Evolutionary conservation across 495 filamentous ascomycete species (phyloP), one percentile per base, ranked within the genome.

Genomic region (Friedmanniomyces simplex): DNA sequence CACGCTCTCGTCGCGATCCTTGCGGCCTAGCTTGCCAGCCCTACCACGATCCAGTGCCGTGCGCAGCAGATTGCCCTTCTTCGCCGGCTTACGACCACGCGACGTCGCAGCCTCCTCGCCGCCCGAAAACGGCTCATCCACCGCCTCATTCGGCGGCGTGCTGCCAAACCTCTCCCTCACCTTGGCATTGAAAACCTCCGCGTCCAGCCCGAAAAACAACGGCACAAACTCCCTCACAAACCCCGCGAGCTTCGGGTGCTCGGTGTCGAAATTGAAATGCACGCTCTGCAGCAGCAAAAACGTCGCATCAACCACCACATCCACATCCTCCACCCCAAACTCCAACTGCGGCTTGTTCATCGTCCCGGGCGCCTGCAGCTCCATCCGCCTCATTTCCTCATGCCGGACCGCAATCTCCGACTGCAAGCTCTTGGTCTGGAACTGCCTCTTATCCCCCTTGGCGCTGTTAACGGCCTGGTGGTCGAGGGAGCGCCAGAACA

Each of bases 401-500:
- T 88, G 85, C 68, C 87, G 94, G 39, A 83, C 85, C 64, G 88
- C 85, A 63, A 96, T 88, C 52, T 91, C 82, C 54, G 86, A 85
- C 49, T 88, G 82, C 5, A 97, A 79, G 54, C 86, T 82, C 73
- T 96, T 97, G 0, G 84, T 80, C 43, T 88, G 81, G 54, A 96
- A 91, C 53, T 88, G 83, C 48, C 89, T 96, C 72, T 97, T 91
- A 11, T 77, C 80, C 30, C 76, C 74, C 71, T 91, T 95, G 61
- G 85, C 84, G 36, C 84, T 83, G 58, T 95, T 88, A n/a, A 53
- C 56, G 13, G 88, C 87, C 76, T 95, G 91, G 65, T 97, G 94
- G 60, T 99, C 94, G 49, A 99, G 80, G 71, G 89, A 95, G 72
- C 85, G 89, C 76, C 91, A 91, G 71, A 95, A 96, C 67, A 91